Conservation (phyloP, 768 basidiomycete genomes). For the Rhodosporidiobolus odoratus region DNA sequence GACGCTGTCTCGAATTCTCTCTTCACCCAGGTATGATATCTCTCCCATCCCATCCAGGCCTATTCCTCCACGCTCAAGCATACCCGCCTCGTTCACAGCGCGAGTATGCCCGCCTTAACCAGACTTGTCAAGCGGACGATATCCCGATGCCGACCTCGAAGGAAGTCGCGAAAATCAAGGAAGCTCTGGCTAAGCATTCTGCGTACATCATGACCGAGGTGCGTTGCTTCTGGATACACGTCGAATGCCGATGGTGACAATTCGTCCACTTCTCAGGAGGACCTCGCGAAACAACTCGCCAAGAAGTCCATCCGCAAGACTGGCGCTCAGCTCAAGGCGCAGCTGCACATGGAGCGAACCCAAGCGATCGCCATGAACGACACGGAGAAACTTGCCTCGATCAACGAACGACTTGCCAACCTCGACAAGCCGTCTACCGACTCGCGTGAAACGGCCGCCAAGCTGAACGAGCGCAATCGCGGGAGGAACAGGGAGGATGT, state of each 20-base stretch:
- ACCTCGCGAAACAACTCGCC: constrained; percentile 70
- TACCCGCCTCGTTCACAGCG: constrained; percentile 51
- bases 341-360: constrained; percentile 64
- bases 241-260: neutral
- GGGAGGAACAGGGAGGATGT: constrained; percentile 75
- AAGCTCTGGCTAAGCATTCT: constrained; percentile 49
- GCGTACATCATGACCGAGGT: constrained; percentile 76
- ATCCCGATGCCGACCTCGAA: constrained; percentile 58
- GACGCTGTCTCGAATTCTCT: constrained; percentile 76
- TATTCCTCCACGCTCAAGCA: neutral
- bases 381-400: constrained; percentile 55
- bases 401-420: constrained; percentile 63
- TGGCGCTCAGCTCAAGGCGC: constrained; percentile 48
- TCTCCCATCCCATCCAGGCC: neutral
- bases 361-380: constrained; percentile 73
- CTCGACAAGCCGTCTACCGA: constrained; percentile 47
- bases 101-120: constrained; percentile 64
- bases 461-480: constrained; percentile 84
- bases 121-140: constrained; percentile 53
- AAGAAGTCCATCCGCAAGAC: constrained; percentile 54
- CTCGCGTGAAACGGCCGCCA: constrained; percentile 54
- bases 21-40: constrained; percentile 56
- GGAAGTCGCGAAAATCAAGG: constrained; percentile 9
- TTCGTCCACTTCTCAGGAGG: constrained; percentile 56
- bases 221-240: constrained; percentile 36